Percentiles rank a stretch among this genome's conserved stretches.
Evolutionary conservation across 345 rosid species (phyloP).

Genomic region (Anastatica hierochuntica): DNA sequence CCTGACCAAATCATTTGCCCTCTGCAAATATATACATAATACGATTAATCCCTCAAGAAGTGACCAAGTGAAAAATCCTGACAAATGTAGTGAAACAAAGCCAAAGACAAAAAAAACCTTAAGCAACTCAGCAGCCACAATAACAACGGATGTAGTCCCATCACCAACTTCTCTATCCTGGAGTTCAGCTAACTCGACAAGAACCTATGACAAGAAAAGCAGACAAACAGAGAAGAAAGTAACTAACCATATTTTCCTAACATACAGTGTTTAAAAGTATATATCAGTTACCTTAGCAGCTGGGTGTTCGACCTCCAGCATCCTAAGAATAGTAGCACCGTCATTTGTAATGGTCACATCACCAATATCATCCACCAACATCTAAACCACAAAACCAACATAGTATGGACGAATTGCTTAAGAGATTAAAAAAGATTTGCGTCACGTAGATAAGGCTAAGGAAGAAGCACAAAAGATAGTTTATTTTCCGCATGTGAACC

Average conservation of each 20-base stretch:
- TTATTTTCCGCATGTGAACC: neutral
- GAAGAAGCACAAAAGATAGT: no score
- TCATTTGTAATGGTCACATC: constrained; percentile 94
- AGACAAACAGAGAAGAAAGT: neutral
- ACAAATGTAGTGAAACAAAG: neutral
- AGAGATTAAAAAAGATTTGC: neutral
- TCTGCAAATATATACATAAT: constrained; percentile 31
- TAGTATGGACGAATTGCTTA: neutral
- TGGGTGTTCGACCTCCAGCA: constrained; percentile 96
- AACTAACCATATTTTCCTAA: neutral
- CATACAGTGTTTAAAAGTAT: neutral
- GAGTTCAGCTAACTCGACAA: constrained; percentile 97
- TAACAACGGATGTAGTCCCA: constrained; percentile 94
- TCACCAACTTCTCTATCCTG: constrained; percentile 98
- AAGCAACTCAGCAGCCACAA: constrained; percentile 73
- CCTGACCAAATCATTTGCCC: constrained; percentile 94
- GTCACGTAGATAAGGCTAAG: neutral
- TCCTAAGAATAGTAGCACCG: constrained; percentile 89
- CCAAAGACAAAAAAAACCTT: constrained; percentile 17
- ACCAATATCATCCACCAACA: constrained; percentile 95
- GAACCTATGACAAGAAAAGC: constrained; percentile 40
- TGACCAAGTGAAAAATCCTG: no score
- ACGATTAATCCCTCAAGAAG: neutral
- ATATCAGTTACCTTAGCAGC: constrained; percentile 69
- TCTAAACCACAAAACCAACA: no score